Conservation (phyloP, 257 asterid genomes). For the Fraxinus excelsior region DNA sequence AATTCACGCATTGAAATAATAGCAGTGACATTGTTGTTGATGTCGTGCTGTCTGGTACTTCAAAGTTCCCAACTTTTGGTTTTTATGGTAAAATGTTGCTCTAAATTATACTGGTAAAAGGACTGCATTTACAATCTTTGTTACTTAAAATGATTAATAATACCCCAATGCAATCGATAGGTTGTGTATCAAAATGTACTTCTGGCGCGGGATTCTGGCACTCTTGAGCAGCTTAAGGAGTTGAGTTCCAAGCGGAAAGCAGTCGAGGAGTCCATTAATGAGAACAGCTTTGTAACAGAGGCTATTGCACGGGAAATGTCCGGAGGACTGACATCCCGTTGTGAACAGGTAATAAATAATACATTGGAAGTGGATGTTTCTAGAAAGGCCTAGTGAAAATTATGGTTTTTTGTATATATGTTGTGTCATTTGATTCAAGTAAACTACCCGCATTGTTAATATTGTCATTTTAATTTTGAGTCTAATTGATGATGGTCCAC, state of each 20-base stretch:
- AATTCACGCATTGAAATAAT: background rate
- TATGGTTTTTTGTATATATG: background rate
- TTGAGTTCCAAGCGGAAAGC: conserved; percentile 67
- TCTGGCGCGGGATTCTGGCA: conserved; percentile 42
- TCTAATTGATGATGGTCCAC: background rate
- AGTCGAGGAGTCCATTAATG: conserved; percentile 50
- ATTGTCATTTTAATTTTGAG: background rate
- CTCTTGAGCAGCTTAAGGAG: conserved; percentile 68
- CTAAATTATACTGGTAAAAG: background rate
- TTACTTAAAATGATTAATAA: background rate
- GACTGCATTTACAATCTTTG: background rate
- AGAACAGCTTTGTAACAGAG: conserved; percentile 47
- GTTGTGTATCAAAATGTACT: conserved; percentile 43
- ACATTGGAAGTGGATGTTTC: background rate
- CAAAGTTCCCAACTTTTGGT: background rate
- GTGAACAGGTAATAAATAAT: conserved; percentile 46
- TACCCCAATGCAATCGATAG: conserved; percentile 28
- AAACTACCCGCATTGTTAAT: background rate
- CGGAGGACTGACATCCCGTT: conserved; percentile 66
- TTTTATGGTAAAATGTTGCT: background rate
- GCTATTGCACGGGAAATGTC: conserved; percentile 80
- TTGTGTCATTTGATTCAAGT: background rate
- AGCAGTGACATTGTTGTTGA: background rate
- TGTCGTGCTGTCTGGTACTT: background rate
- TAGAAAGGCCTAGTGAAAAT: background rate